Evolutionary conservation across 1,139 yeast genomes (phyloP).

Genomic region (Debaryomyces sp.): DNA sequence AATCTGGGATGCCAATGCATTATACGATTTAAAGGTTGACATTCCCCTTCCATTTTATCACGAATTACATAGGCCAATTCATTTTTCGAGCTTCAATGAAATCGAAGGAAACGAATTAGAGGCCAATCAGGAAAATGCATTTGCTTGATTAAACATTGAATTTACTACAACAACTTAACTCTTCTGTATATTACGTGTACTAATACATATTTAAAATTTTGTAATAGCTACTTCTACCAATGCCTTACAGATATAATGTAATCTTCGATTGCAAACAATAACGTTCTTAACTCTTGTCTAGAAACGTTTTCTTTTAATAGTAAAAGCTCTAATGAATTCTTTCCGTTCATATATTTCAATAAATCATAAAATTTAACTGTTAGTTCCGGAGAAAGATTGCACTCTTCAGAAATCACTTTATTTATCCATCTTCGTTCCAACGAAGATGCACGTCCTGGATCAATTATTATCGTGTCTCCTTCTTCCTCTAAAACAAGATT

Average conservation of each 20-base stretch:
- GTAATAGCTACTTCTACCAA: conserved; percentile 34
- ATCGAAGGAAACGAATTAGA: conserved; percentile 62
- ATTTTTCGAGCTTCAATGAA: conserved; percentile 74
- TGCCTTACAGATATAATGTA: conserved; percentile 51
- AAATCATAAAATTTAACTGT: conserved; percentile 67
- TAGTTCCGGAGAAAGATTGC: conserved; percentile 57
- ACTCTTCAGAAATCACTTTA: conserved; percentile 70
- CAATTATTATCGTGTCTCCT: conserved; percentile 79
- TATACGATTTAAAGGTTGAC: conserved; percentile 71
- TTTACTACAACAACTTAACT: not conserved
- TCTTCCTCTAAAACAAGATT: conserved; percentile 58
- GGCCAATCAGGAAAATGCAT: conserved; percentile 74
- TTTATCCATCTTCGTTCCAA: conserved; percentile 86
- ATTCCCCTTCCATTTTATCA: conserved; percentile 82
- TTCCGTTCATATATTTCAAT: conserved; percentile 85
- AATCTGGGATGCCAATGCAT: conserved; percentile 66
- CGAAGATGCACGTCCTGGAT: conserved; percentile 85
- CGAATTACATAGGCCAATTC: conserved; percentile 86
- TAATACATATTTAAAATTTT: not conserved
- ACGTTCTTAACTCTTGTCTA: conserved; percentile 63
- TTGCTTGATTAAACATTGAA: conserved; percentile 39
- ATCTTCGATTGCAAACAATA: conserved; percentile 63
- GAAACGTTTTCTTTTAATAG: conserved; percentile 69
- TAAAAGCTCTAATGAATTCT: conserved; percentile 72
- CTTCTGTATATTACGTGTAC: conserved; percentile 1